Conservation (phyloP, 2,329 filamentous ascomycete genomes). For the Venturia asperata region DNA sequence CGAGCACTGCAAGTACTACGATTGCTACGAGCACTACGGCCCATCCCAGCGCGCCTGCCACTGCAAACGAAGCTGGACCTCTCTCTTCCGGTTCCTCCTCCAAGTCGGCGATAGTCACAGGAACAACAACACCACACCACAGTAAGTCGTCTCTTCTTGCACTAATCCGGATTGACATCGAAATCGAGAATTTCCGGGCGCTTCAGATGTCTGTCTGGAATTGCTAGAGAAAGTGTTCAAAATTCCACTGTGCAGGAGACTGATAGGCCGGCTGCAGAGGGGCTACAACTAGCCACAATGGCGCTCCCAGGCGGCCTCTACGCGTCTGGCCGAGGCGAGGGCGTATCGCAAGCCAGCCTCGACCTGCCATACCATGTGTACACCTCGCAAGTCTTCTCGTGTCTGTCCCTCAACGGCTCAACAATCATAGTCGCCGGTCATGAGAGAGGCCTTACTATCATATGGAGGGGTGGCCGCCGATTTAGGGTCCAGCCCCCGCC, state of each 20-base stretch:
- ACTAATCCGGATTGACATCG: neutral
- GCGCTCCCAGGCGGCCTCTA: neutral
- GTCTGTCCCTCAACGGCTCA: conserved; percentile 53
- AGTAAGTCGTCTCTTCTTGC: too few species aligned
- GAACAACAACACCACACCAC: too few species aligned
- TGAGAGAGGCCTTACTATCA: conserved; percentile 49
- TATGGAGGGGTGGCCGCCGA: conserved; percentile 53
- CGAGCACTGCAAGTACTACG: too few species aligned
- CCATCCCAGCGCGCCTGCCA: neutral
- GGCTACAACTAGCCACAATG: neutral
- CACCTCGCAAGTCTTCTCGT: conserved; percentile 50
- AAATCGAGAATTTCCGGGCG: neutral
- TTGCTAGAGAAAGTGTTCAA: neutral
- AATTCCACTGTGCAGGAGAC: too few species aligned
- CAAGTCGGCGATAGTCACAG: too few species aligned
- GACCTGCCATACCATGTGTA: conserved; percentile 53
- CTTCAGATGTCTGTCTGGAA: neutral
- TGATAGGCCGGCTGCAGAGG: neutral
- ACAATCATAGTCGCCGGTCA: conserved; percentile 55
- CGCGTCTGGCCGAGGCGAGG: neutral
- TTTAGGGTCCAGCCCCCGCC: neutral
- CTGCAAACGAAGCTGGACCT: neutral
- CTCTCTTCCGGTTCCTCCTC: too few species aligned
- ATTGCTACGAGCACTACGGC: neutral
- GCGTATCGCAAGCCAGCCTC: conserved; percentile 36